Conservation (phyloP, 179 eudicot genomes). For the Drosera spatulata region DNA sequence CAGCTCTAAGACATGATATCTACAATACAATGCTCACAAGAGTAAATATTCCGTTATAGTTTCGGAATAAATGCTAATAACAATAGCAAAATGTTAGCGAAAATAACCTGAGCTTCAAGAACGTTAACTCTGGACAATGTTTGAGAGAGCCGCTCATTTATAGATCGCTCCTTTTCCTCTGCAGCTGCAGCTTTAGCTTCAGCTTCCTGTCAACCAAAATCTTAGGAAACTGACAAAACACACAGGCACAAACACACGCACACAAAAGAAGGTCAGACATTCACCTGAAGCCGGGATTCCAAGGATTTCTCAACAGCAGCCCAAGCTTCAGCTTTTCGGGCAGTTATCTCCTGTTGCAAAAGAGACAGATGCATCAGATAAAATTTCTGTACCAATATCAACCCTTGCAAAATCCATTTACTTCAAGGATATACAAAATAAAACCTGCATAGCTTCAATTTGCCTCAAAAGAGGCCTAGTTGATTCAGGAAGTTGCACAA, state of each 20-base stretch:
- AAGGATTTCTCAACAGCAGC: slow-evolving; percentile 92
- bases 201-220: slow-evolving; percentile 65
- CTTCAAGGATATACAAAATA: not conserved
- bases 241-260: too few species aligned
- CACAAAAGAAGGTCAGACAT: not conserved
- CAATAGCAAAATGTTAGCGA: slow-evolving; percentile 4
- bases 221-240: not conserved
- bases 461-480: slow-evolving; percentile 97
- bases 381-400: not conserved
- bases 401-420: not conserved
- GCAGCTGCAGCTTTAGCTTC: slow-evolving; percentile 89
- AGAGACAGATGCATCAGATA: slow-evolving; percentile 6
- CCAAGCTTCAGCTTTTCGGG: slow-evolving; percentile 90
- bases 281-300: slow-evolving; percentile 87
- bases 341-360: slow-evolving; percentile 63
- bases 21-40: slow-evolving; percentile 23
- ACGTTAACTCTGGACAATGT: slow-evolving; percentile 92
- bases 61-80: slow-evolving; percentile 1
- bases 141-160: slow-evolving; percentile 86
- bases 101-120: slow-evolving; percentile 92
- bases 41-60: slow-evolving; percentile 9
- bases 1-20: slow-evolving; percentile 95
- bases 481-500: slow-evolving; percentile 95
- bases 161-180: slow-evolving; percentile 92
- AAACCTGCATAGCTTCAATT: slow-evolving; percentile 98